Base-by-base conservation (phyloP, 2,329 filamentous ascomycete species). In the Fusarium mexicanum region DNA sequence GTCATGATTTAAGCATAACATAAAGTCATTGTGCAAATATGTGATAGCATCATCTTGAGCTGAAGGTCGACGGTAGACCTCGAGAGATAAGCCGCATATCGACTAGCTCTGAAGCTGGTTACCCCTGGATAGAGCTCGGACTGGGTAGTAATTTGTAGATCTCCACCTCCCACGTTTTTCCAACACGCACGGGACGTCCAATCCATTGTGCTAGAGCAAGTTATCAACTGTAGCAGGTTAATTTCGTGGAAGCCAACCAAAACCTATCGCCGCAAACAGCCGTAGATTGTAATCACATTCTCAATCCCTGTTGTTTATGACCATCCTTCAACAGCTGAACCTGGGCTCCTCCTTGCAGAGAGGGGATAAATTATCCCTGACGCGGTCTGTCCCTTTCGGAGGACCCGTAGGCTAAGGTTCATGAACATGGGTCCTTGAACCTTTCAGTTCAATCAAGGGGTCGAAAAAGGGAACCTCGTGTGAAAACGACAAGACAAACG, bases 61-160 rank as follows among this genome's bases (percentile, higher is more conserved):
- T 54, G 35, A 40, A 29, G 35, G 35, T n/a, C 24, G 24, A n/a
- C 24, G 22, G 20, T 2, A 29, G 35, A 29, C 35, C 24, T 26
- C 29, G 8, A 31, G 53, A 41, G 29, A 55, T 35, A 37, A 44
- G 6, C 71, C 71, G 71, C 59, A 74, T 69, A 24, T 51, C 40
- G 38, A 57, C 44, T 74, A 74, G 72, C 41, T 51, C 29, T 31
- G 48, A 41, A 24, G 50, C 46, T 57, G 43, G 61, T 60, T 68
- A 58, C 71, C 67, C 71, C 67, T 74, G 71, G 71, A 74, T 60
- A 59, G 70, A 69, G 71, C 71, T 72, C 58, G 59, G 55, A 69
- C 63, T 64, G 29, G 41, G 41, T 37, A 54, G 59, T 64, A 69
- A 69, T 69, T 69, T 64, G 65, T 64, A 64, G 55, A 53, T 61